phyloP scores from a whole-genome alignment of 768 basidiomycete species.

The Tulasnella calospora region DNA sequence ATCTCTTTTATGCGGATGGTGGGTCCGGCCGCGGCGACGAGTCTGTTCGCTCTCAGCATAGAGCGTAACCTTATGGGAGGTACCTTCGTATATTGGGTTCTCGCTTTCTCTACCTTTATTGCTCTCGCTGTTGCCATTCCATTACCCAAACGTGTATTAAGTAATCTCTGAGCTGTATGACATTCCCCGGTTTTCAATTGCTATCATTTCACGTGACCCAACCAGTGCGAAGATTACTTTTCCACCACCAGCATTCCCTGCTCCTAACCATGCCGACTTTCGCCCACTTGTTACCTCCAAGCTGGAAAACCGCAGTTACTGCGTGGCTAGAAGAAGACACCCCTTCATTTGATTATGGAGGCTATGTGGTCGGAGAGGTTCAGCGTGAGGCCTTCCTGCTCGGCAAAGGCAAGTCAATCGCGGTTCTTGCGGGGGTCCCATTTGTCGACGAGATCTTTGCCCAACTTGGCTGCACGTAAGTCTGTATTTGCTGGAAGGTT shows the following conservation, averaged over 20 bases:
- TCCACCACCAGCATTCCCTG: constrained; percentile 11
- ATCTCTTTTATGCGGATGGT: constrained; percentile 21
- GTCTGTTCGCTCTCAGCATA: constrained; percentile 25
- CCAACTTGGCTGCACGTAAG: constrained; percentile 86
- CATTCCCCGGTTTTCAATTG: neutral
- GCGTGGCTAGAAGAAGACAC: constrained; percentile 90
- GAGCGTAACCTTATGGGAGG: constrained; percentile 26
- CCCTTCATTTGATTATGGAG: constrained; percentile 94
- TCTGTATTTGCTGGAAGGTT: neutral
- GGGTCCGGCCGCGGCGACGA: constrained; percentile 26
- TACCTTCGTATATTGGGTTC: constrained; percentile 21
- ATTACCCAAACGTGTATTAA: constrained; percentile 16
- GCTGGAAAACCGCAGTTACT: constrained; percentile 78
- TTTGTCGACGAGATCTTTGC: constrained; percentile 92
- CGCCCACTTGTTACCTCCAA: constrained; percentile 79
- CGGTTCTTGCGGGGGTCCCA: constrained; percentile 87
- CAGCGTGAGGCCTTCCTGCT: constrained; percentile 79
- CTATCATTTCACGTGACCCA: neutral
- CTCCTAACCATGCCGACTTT: constrained; percentile 19
- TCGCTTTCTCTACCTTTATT: neutral
- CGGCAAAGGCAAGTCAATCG: constrained; percentile 75
- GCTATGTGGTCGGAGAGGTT: constrained; percentile 91
- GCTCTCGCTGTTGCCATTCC: constrained; percentile 14
- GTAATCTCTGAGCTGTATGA: constrained; percentile 1
- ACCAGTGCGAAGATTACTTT: neutral